Percentiles rank a stretch among this genome's conserved stretches.
phyloP scores from a whole-genome alignment of 139 green algal genomes.

The Micractinium sp. region DNA sequence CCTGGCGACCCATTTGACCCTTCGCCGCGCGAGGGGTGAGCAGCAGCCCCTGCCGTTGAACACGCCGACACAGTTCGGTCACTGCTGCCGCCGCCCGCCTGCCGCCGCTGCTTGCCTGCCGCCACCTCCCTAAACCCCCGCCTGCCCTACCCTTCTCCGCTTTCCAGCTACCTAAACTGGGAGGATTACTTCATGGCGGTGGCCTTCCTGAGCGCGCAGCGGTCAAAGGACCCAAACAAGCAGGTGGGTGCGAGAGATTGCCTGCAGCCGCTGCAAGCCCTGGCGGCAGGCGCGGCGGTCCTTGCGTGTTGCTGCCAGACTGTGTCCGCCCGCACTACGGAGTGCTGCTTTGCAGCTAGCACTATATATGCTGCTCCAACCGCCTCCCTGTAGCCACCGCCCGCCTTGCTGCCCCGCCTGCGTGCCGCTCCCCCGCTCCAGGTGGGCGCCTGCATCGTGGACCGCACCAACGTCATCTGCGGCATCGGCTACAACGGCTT shows the following conservation, averaged over 20 bases:
- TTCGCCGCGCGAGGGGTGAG: constrained; percentile 27
- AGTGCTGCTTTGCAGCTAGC: too few species aligned
- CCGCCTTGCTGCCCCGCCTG: neutral
- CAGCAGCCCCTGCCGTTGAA: neutral
- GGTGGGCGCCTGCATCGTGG: constrained; percentile 91
- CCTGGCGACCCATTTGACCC: constrained; percentile 38
- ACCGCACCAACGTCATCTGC: constrained; percentile 90
- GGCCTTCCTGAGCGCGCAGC: constrained; percentile 91
- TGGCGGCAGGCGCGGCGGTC: neutral
- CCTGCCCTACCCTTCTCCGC: neutral
- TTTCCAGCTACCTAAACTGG: constrained; percentile 87
- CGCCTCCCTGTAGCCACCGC: neutral
- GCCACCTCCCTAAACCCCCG: too few species aligned
- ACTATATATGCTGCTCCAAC: too few species aligned
- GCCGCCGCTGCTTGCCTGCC: neutral
- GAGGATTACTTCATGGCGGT: constrained; percentile 99
- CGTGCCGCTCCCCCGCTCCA: constrained; percentile 32
- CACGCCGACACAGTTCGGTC: neutral
- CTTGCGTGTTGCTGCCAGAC: neutral
- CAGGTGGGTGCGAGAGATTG: constrained; percentile 74
- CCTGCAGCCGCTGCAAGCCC: neutral
- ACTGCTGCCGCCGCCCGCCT: neutral
- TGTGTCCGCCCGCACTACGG: too few species aligned
- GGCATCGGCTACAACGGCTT: constrained; percentile 99
- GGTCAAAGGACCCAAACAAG: constrained; percentile 98